Evolutionary conservation across 352 stramenopile genomes (phyloP), one percentile per base, ranked within the genome.

Genomic region (Pythium oligandrum): DNA sequence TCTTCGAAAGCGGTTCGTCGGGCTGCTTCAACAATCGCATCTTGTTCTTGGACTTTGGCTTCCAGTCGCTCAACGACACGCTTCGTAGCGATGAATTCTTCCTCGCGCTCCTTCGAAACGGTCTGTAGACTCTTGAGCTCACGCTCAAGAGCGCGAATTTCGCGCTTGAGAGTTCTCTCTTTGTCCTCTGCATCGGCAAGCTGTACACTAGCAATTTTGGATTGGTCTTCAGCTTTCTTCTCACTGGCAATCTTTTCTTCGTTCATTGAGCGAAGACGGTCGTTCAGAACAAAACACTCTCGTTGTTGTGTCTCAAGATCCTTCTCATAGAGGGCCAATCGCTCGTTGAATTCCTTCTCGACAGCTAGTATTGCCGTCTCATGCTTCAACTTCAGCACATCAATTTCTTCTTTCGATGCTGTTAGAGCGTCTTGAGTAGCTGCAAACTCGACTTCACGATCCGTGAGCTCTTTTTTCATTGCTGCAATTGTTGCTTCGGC

Each of bases 111-210:
- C 44, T 83, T 87, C 12, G 66, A 66, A 4, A 70, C 44, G 2
- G 50, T 52, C 61, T 87, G 76, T 3, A 75, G 53, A 1, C 53
- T 65, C 48, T 90, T 90, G 0, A 90, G 43, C 3, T 90, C 78
- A 6, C 76, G 68, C 47, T 90, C 74, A n/a, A 86, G 57, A 1
- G 64, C 71, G 45, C 74, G 70, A 32, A 77, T 70, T 35, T 89
- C 76, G 2, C 78, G 67, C 46, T 87, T 86, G 11, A 84, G 44
- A 0, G 67, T 61, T 3, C 73, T 64, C 9, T 82, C 67, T 31
- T 78, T 63, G 30, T 87, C 71, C 34, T 86, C 78, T 36, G 68
- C 59, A 11, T 89, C 75, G 3, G 63, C 74, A 26, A 81, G 60
- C 49, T 48, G 36, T 40, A 53, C 57, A 39, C 11, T 43, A 10